phyloP scores from a whole-genome alignment of 2,329 filamentous ascomycete genomes.

The Cryphonectria nitschkei region DNA sequence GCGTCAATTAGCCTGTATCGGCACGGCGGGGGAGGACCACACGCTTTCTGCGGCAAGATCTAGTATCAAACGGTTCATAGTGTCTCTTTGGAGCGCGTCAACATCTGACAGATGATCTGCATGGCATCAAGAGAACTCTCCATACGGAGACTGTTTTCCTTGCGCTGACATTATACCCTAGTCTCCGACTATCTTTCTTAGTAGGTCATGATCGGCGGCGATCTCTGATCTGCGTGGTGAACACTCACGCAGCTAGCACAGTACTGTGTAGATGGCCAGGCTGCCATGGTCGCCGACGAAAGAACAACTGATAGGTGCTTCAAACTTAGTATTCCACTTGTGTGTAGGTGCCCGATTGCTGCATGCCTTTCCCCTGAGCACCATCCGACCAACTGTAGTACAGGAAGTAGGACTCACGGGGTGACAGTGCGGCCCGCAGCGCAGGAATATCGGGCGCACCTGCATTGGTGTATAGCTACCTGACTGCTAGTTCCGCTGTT shows the following conservation, averaged over 20 bases:
- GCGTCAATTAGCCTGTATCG: neutral
- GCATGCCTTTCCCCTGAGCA: neutral
- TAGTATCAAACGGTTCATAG: neutral
- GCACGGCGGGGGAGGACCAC: neutral
- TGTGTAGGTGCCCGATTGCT: neutral
- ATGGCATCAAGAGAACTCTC: neutral
- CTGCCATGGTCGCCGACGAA: neutral
- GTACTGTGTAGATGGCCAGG: neutral
- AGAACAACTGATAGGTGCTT: neutral
- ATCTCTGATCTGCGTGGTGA: neutral
- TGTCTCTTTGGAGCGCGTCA: neutral
- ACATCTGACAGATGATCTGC: slow-evolving; percentile 1
- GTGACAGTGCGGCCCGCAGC: neutral
- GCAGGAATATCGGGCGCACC: slow-evolving; percentile 4
- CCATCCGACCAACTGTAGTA: neutral
- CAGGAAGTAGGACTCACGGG: neutral
- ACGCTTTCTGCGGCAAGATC: neutral
- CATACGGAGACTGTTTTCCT: neutral
- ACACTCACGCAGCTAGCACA: neutral
- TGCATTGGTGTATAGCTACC: neutral
- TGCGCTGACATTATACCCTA: neutral
- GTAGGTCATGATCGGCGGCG: neutral
- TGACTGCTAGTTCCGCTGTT: neutral
- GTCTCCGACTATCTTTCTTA: neutral
- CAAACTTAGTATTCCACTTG: neutral